These are phyloP conservation scores for Cordyceps cateniannulata DNA, from an alignment of 2,329 filamentous ascomycete species.

Conservation along the genomic window DNA sequence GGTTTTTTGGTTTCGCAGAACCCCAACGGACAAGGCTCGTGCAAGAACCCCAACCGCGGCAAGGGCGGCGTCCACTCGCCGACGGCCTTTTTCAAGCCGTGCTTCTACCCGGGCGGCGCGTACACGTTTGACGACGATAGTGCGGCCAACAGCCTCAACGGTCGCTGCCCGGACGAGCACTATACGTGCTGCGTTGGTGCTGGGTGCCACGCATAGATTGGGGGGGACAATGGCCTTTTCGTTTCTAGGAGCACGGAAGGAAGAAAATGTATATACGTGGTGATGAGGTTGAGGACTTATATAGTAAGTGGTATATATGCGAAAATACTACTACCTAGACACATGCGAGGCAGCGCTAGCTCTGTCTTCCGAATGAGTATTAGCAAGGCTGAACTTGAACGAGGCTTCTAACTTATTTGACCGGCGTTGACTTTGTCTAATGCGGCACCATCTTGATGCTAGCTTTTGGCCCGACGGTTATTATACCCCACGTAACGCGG, in stretches of 20 bases:
- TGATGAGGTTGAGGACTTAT: neutral
- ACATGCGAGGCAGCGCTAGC: too few relatives aligned
- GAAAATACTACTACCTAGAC: neutral
- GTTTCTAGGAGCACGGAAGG: neutral
- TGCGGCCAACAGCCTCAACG: conserved; percentile 14
- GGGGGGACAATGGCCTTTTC: neutral
- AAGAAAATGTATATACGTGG: neutral
- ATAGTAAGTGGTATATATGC: neutral
- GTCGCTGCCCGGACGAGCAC: conserved; percentile 13
- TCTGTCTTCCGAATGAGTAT: too few relatives aligned
- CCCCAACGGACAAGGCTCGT: conserved; percentile 11
- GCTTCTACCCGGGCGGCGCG: conserved; percentile 10
- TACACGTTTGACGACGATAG: conserved; percentile 14
- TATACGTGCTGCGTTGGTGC: conserved; percentile 15
- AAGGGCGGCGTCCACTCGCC: neutral
- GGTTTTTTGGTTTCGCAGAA: too few relatives aligned
- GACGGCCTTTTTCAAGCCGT: conserved; percentile 10
- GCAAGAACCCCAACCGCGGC: conserved; percentile 11
- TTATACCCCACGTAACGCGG: neutral
- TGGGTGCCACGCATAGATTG: neutral
- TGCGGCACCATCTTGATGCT: neutral
- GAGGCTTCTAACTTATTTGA: too few relatives aligned
- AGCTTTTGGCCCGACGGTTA: too few relatives aligned
- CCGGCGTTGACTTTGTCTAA: neutral
- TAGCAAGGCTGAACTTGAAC: too few relatives aligned